phyloP scores from a whole-genome alignment of 495 filamentous ascomycete species.

The Thozetella sp. region DNA sequence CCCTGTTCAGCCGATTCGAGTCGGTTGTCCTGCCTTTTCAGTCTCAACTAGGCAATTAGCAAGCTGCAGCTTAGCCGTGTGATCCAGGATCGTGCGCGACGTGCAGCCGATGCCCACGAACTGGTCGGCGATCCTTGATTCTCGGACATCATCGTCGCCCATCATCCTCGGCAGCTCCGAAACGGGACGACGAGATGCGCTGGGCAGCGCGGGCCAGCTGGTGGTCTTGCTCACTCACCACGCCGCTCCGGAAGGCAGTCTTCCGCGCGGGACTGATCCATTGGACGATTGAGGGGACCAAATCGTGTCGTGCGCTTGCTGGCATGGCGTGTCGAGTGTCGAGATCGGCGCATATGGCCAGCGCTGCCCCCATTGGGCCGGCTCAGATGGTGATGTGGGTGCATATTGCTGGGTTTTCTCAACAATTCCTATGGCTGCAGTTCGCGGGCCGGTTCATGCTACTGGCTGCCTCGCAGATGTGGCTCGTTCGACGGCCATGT shows the following conservation, averaged over 20 bases:
- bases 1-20: not conserved
- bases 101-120: not conserved
- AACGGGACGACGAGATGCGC: not conserved
- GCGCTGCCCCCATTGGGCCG: conserved; percentile 11
- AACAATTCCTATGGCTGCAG: conserved; percentile 6
- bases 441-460: not conserved
- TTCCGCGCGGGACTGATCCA: conserved; percentile 14
- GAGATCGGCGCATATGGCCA: conserved; percentile 1
- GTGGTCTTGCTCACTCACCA: no score
- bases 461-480: not conserved
- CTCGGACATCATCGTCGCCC: conserved; percentile 1
- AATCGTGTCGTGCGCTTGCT: conserved; percentile 8
- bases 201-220: no score
- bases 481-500: no score
- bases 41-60: conserved; percentile 2
- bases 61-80: conserved; percentile 1
- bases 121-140: conserved; percentile 1
- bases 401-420: conserved; percentile 15
- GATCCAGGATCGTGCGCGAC: not conserved
- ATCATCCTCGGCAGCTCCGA: not conserved
- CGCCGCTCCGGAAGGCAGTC: conserved; percentile 16
- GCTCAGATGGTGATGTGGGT: conserved; percentile 8
- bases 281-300: conserved; percentile 6
- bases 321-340: conserved; percentile 4
- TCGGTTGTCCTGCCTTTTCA: not conserved